These are phyloP conservation scores for Ceraceosorus guamensis DNA, from an alignment of 1,284 basidiomycete genomes.

Conservation along the genomic window DNA sequence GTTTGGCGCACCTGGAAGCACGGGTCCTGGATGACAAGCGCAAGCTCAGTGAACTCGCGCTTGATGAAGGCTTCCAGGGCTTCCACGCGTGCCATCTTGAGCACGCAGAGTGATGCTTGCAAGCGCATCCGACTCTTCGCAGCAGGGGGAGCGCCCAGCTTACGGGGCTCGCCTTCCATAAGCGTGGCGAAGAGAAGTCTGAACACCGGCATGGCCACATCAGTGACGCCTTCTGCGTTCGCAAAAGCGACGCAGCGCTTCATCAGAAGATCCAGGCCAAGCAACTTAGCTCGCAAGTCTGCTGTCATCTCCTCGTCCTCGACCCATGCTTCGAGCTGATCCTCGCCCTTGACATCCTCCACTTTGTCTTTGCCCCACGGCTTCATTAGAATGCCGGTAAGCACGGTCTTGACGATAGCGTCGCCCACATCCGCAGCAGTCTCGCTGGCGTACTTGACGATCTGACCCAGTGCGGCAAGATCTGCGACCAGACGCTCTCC, in stretches of 20 bases:
- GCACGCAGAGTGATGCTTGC: slow-evolving; percentile 69
- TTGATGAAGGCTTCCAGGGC: slow-evolving; percentile 13
- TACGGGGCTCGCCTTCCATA: slow-evolving; percentile 23
- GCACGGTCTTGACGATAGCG: slow-evolving; percentile 66
- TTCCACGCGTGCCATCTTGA: slow-evolving; percentile 63
- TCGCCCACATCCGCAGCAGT: slow-evolving; percentile 72
- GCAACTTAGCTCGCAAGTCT: slow-evolving; percentile 22
- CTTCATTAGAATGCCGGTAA: slow-evolving; percentile 48
- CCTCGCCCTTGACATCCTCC: slow-evolving; percentile 13
- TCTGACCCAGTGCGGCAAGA: slow-evolving; percentile 65
- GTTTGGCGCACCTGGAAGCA: slow-evolving; percentile 74
- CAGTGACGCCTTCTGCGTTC: slow-evolving; percentile 12
- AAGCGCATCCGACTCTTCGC: slow-evolving; percentile 58
- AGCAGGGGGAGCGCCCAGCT: slow-evolving; percentile 22
- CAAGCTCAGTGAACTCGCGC: slow-evolving; percentile 63
- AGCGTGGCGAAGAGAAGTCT: slow-evolving; percentile 30
- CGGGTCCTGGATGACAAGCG: slow-evolving; percentile 73
- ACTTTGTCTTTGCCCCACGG: slow-evolving; percentile 12
- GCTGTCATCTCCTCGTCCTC: slow-evolving; percentile 22
- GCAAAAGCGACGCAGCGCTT: slow-evolving; percentile 26
- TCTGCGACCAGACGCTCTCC: slow-evolving; percentile 61
- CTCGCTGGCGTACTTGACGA: slow-evolving; percentile 63
- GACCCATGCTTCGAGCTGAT: slow-evolving; percentile 23
- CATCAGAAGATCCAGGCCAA: slow-evolving; percentile 29
- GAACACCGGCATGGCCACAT: slow-evolving; percentile 32